phyloP scores from a whole-genome alignment of 805 yeast species.

The Saccharomycopsis selenospora region DNA sequence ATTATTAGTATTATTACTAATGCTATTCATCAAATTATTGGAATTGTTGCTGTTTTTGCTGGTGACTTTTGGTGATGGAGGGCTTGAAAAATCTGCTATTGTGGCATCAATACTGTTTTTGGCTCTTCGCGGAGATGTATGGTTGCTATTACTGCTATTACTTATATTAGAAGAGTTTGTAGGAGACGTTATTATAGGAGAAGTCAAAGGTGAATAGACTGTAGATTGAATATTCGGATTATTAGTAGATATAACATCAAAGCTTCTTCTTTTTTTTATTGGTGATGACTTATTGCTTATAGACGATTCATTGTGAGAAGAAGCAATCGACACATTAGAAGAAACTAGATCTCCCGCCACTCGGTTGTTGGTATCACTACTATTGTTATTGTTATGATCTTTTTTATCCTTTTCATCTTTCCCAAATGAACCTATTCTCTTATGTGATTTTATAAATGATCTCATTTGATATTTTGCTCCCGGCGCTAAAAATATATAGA shows the following conservation, averaged over 20 bases:
- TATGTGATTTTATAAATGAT: slow-evolving; percentile 20
- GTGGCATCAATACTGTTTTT: neutral
- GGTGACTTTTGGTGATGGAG: slow-evolving; percentile 12
- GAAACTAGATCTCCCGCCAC: neutral
- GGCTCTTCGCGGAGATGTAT: neutral
- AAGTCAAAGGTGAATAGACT: neutral
- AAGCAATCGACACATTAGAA: neutral
- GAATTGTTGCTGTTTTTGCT: slow-evolving; percentile 5
- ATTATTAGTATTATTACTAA: neutral
- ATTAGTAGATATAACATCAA: neutral
- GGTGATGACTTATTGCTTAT: neutral
- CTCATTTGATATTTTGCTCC: no score
- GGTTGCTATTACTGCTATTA: neutral
- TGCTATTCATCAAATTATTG: no score
- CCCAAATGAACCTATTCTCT: slow-evolving; percentile 19
- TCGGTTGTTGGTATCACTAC: slow-evolving; percentile 17
- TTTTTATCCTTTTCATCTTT: slow-evolving; percentile 17
- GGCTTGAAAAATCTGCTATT: slow-evolving; percentile 1
- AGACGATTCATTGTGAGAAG: no score
- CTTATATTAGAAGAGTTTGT: neutral
- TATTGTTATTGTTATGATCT: slow-evolving; percentile 11
- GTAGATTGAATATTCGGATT: slow-evolving; percentile 18
- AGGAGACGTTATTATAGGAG: neutral
- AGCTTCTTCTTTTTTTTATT: no score
- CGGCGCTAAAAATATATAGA: no score